These are phyloP conservation scores for Sclerotinia sclerotiorum DNA, from an alignment of 2,329 filamentous ascomycete species.

Conservation along the genomic window DNA sequence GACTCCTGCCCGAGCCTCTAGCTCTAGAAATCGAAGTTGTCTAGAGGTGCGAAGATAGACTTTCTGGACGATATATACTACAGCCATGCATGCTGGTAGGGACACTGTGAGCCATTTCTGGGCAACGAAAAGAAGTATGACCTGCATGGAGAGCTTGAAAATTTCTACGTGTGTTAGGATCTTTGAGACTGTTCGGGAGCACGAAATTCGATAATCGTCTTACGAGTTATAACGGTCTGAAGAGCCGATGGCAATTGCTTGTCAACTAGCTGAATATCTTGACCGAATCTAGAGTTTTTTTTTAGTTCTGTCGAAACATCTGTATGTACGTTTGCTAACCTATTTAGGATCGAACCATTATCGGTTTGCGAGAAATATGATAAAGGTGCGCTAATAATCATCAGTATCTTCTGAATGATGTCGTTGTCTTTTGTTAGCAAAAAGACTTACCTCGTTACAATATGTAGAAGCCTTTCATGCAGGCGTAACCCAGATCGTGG, in stretches of 20 bases:
- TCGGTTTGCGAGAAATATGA: slow-evolving; percentile 45
- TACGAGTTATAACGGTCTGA: slow-evolving; percentile 42
- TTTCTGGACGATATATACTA: slow-evolving; percentile 54
- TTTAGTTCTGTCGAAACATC: slow-evolving; percentile 6
- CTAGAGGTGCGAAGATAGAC: slow-evolving; percentile 61
- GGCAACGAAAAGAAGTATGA: slow-evolving; percentile 49
- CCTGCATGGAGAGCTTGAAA: slow-evolving; percentile 44
- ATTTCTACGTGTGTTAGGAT: slow-evolving; percentile 27
- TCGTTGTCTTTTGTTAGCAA: slow-evolving; percentile 22
- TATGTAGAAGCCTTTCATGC: slow-evolving; percentile 40
- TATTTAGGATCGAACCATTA: slow-evolving; percentile 45
- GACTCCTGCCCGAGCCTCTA: slow-evolving; percentile 60
- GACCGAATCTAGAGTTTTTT: slow-evolving; percentile 27
- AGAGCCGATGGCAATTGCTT: slow-evolving; percentile 37
- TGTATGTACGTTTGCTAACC: slow-evolving; percentile 36
- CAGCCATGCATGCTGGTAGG: slow-evolving; percentile 50
- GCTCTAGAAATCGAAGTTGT: slow-evolving; percentile 59
- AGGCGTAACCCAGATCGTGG: slow-evolving; percentile 42
- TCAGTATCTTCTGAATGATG: neutral
- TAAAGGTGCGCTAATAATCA: slow-evolving; percentile 5
- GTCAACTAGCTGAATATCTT: slow-evolving; percentile 30
- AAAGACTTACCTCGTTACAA: slow-evolving; percentile 35
- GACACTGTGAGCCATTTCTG: slow-evolving; percentile 45
- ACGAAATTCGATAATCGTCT: neutral
- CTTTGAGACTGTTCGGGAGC: neutral